Evolutionary conservation across 148 eudicot genomes (phyloP).

Genomic region (Vaccinium corymbosum): DNA sequence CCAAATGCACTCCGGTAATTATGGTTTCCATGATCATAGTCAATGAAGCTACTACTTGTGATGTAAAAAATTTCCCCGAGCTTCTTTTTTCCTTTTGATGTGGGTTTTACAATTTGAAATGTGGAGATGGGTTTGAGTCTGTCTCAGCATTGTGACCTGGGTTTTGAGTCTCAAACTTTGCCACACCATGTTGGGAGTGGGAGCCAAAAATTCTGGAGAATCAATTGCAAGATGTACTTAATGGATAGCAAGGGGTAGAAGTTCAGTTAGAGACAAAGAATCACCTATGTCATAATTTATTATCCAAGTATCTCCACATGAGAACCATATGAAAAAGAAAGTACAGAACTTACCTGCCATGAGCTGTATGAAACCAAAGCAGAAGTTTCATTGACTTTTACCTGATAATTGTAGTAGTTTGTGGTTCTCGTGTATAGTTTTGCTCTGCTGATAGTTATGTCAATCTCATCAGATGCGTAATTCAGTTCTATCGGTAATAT

Average conservation of each 20-base stretch:
- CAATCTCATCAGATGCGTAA: neutral
- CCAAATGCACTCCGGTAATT: constrained; percentile 61
- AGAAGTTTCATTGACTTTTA: neutral
- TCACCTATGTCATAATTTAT: neutral
- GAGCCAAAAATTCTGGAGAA: neutral
- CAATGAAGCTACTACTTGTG: neutral
- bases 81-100: neutral
- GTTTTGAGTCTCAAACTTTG: neutral
- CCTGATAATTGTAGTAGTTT: neutral
- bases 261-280: neutral
- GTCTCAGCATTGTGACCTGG: neutral
- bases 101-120: neutral
- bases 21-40: neutral
- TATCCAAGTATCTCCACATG: neutral
- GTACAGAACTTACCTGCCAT: neutral
- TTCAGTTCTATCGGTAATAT: neutral
- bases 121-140: neutral
- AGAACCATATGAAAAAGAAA: neutral
- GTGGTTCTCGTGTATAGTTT: neutral
- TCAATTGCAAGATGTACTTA: neutral
- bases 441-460: too few species aligned
- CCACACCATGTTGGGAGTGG: neutral
- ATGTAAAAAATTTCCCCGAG: neutral
- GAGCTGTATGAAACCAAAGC: neutral
- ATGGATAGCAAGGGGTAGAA: neutral